phyloP scores from a whole-genome alignment of 2,329 filamentous ascomycete genomes.

The Penicillium sp. region DNA sequence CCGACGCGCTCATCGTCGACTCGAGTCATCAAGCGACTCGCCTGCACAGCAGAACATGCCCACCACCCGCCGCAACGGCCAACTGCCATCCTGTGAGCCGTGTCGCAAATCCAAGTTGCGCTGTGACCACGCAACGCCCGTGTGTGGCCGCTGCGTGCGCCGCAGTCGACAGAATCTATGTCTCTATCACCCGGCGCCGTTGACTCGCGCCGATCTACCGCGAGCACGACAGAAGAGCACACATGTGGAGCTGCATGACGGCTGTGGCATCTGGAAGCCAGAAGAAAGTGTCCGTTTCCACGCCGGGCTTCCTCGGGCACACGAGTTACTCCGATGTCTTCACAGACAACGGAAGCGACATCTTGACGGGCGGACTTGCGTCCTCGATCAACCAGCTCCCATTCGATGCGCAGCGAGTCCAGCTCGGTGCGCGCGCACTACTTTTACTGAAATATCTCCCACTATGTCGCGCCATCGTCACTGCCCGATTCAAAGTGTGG shows the following conservation, averaged over 20 bases:
- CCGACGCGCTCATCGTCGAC: no score
- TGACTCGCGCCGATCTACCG: conserved; percentile 9
- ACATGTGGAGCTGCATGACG: background rate
- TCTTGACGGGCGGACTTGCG: background rate
- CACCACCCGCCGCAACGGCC: conserved; percentile 13
- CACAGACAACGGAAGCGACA: conserved; percentile 11
- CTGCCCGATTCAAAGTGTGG: conserved; percentile 16
- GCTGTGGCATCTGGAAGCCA: conserved; percentile 2
- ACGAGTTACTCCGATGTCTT: conserved; percentile 9
- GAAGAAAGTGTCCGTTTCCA: conserved; percentile 4
- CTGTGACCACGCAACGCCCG: conserved; percentile 23
- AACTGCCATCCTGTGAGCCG: conserved; percentile 25
- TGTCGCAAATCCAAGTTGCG: conserved; percentile 27
- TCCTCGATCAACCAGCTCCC: background rate
- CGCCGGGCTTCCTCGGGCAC: conserved; percentile 8
- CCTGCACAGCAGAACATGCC: background rate
- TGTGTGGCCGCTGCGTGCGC: conserved; percentile 22
- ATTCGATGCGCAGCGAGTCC: conserved; percentile 16
- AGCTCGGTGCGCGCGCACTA: conserved; percentile 25
- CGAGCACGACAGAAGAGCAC: background rate
- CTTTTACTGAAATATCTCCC: conserved; percentile 20
- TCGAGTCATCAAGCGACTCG: background rate
- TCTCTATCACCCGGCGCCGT: conserved; percentile 20
- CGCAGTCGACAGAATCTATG: conserved; percentile 14
- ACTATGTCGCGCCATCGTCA: conserved; percentile 19